These are phyloP conservation scores for Zizania latifolia DNA, from an alignment of 176 grass and related monocot species.

Conservation along the genomic window DNA sequence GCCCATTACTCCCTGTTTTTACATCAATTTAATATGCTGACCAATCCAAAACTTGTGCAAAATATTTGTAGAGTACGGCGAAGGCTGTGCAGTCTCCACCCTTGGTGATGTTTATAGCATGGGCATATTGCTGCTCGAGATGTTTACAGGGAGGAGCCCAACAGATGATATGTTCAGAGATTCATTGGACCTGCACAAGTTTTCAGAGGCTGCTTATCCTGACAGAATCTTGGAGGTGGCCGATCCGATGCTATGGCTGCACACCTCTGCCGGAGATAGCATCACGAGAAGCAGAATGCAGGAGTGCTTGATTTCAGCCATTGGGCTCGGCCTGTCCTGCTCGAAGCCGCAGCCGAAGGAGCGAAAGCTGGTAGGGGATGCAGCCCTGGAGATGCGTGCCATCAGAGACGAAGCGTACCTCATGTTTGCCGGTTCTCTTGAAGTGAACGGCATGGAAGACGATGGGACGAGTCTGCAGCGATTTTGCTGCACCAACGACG, in stretches of 20 bases:
- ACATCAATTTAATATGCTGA: background rate
- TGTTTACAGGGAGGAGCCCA: slow-evolving; percentile 30
- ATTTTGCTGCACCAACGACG: no score
- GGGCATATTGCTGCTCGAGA: slow-evolving; percentile 22
- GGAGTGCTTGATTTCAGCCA: background rate
- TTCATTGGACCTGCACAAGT: background rate
- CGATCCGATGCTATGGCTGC: slow-evolving; percentile 17
- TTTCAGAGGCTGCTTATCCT: background rate
- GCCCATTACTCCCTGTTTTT: background rate
- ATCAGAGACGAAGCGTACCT: slow-evolving; percentile 21
- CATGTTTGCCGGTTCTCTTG: background rate
- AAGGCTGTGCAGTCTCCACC: background rate
- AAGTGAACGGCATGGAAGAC: no score
- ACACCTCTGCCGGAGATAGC: background rate
- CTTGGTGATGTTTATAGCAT: slow-evolving; percentile 21
- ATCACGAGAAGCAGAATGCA: background rate
- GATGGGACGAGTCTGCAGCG: no score
- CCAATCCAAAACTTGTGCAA: background rate
- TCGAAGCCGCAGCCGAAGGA: slow-evolving; percentile 12
- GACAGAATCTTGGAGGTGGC: background rate
- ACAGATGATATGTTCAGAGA: slow-evolving; percentile 10
- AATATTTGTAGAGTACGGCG: slow-evolving; percentile 22
- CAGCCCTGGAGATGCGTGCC: background rate
- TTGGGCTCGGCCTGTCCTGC: slow-evolving; percentile 21
- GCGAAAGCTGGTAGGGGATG: background rate